phyloP scores from a whole-genome alignment of 352 stramenopile species.

The Thraustochytrium striatum region DNA sequence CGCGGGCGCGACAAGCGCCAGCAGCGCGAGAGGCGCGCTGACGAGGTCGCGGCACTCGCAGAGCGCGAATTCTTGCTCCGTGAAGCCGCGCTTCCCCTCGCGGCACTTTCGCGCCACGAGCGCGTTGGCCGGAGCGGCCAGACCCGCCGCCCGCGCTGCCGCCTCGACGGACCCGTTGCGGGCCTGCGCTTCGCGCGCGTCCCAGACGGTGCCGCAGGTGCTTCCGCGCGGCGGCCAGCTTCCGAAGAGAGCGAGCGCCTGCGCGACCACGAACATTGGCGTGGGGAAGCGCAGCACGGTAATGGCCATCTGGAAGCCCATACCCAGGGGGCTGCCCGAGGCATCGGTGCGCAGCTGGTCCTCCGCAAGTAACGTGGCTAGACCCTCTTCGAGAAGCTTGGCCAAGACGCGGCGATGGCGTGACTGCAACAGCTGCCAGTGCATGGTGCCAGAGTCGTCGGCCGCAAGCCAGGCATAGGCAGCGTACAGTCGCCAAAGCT shows the following conservation, averaged over 20 bases:
- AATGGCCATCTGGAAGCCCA: neutral
- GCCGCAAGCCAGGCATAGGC: neutral
- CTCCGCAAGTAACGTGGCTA: neutral
- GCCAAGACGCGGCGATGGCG: neutral
- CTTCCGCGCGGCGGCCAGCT: too few species aligned
- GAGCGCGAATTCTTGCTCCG: too few species aligned
- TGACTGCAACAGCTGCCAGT: neutral
- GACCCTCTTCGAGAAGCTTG: conserved; percentile 1
- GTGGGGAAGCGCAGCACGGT: neutral
- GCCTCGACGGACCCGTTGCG: too few species aligned
- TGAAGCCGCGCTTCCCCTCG: too few species aligned
- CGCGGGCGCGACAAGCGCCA: too few species aligned
- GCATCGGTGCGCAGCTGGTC: neutral
- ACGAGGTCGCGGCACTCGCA: too few species aligned
- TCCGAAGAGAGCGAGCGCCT: neutral
- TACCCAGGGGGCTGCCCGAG: neutral
- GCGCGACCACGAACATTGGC: neutral
- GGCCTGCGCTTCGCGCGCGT: too few species aligned
- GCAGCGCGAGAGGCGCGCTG: too few species aligned
- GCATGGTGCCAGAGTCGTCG: neutral
- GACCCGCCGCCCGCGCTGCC: too few species aligned
- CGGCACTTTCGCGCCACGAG: too few species aligned
- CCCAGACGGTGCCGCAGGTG: too few species aligned
- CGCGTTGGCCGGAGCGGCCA: too few species aligned
- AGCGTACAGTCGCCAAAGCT: conserved; percentile 4